A percentile compares a stretch with the other conserved stretches of the same genome.
Evolutionary conservation across 768 basidiomycete species (phyloP).

Genomic region (Cyclocybe cylindracea): DNA sequence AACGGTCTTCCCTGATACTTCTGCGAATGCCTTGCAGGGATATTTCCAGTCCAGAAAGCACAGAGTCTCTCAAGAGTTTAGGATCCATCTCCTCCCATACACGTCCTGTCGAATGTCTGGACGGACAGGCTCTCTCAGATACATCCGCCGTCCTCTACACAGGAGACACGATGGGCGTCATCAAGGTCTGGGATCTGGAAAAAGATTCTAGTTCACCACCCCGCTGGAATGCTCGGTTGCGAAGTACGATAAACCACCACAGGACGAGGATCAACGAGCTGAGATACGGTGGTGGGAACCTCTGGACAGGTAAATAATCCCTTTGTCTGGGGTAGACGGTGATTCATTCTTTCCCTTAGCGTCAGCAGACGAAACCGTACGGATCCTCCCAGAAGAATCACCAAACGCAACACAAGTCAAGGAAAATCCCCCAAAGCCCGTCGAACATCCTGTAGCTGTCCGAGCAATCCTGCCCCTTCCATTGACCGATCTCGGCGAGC

Average conservation of each 20-base stretch:
- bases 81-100: constrained; percentile 83
- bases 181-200: constrained; percentile 77
- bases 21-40: constrained; percentile 49
- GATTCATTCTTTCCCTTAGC: constrained; percentile 43
- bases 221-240: constrained; percentile 52
- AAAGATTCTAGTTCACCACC: constrained; percentile 35
- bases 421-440: constrained; percentile 47
- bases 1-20: background rate
- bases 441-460: constrained; percentile 64
- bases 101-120: constrained; percentile 82
- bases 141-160: constrained; percentile 64
- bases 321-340: background rate
- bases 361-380: constrained; percentile 86
- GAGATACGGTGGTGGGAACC: constrained; percentile 58
- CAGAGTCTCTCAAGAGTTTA: constrained; percentile 46
- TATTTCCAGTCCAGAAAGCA: constrained; percentile 45
- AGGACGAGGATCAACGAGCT: constrained; percentile 85
- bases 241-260: constrained; percentile 67
- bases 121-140: constrained; percentile 51
- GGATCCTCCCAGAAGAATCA: constrained; percentile 52
- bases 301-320: constrained; percentile 79
- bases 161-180: constrained; percentile 89
- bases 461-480: constrained; percentile 72
- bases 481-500: constrained; percentile 63
- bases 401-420: constrained; percentile 7